These are phyloP conservation scores for Cutaneotrichosporon cutaneum DNA, from an alignment of 1,284 basidiomycete genomes.

Conservation along the genomic window DNA sequence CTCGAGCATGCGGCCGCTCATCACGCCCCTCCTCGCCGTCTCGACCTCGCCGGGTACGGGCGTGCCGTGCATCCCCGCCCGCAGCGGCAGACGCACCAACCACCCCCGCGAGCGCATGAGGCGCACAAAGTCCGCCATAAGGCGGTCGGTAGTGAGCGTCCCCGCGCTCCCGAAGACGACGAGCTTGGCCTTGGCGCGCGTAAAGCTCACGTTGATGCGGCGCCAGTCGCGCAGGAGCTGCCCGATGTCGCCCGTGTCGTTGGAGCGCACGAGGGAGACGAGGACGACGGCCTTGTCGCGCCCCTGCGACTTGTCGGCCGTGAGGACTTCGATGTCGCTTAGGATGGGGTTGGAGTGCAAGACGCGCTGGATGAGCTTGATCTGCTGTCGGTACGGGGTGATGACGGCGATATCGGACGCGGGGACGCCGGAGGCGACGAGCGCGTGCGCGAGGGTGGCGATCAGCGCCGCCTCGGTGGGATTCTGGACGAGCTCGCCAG, in stretches of 20 bases:
- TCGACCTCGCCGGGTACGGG: neutral
- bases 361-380: slow-evolving; percentile 72
- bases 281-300: slow-evolving; percentile 94
- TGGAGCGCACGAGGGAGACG: slow-evolving; percentile 88
- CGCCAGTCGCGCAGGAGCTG: slow-evolving; percentile 93
- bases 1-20: slow-evolving; percentile 13
- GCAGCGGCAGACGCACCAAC: slow-evolving; percentile 62
- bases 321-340: slow-evolving; percentile 75
- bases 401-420: slow-evolving; percentile 80
- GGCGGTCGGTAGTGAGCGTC: slow-evolving; percentile 62
- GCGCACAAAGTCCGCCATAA: slow-evolving; percentile 70
- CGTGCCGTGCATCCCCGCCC: slow-evolving; percentile 52
- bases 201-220: slow-evolving; percentile 94
- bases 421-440: slow-evolving; percentile 66
- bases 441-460: slow-evolving; percentile 63
- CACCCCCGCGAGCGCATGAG: slow-evolving; percentile 70
- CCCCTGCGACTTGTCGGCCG: slow-evolving; percentile 93
- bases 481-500: slow-evolving; percentile 87
- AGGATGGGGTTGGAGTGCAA: slow-evolving; percentile 44
- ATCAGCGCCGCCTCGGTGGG: slow-evolving; percentile 66
- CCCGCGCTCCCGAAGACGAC: slow-evolving; percentile 81
- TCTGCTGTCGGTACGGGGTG: slow-evolving; percentile 90
- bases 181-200: slow-evolving; percentile 84
- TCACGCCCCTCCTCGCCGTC: neutral
- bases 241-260: slow-evolving; percentile 71